Percentiles rank a stretch among this genome's conserved stretches.
Evolutionary conservation across 495 filamentous ascomycete genomes (phyloP).

Genomic region (Tuber melanosporum): DNA sequence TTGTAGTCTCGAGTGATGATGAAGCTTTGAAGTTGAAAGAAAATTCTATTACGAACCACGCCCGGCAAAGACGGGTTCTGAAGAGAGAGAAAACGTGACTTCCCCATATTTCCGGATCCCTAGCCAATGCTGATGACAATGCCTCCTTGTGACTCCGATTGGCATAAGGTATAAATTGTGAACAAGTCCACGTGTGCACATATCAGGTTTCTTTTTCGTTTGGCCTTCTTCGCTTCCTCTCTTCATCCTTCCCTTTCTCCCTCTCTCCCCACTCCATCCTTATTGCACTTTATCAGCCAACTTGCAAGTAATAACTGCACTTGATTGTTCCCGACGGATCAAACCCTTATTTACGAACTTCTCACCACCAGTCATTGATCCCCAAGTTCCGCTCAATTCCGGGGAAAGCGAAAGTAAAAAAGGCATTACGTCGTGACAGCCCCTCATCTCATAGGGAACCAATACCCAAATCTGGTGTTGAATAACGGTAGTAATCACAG

Average conservation of each 20-base stretch:
- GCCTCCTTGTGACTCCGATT: background rate
- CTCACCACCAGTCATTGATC: background rate
- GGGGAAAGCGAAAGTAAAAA: background rate
- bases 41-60: background rate
- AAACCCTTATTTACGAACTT: background rate
- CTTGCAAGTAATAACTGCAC: background rate
- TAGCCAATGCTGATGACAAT: background rate
- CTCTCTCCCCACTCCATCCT: background rate
- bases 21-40: background rate
- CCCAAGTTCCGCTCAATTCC: background rate
- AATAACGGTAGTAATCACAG: background rate
- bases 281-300: background rate
- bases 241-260: background rate
- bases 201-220: background rate
- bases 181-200: background rate
- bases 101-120: background rate
- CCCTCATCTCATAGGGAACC: background rate
- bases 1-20: background rate
- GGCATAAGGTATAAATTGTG: background rate
- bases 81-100: background rate
- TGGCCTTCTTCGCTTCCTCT: background rate
- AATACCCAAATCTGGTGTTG: background rate
- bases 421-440: background rate
- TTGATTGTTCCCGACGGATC: background rate
- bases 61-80: background rate